Evolutionary conservation across 2,329 filamentous ascomycete genomes (phyloP), one percentile per base, ranked within the genome.

Genomic region (Fonsecaea multimorphosa): DNA sequence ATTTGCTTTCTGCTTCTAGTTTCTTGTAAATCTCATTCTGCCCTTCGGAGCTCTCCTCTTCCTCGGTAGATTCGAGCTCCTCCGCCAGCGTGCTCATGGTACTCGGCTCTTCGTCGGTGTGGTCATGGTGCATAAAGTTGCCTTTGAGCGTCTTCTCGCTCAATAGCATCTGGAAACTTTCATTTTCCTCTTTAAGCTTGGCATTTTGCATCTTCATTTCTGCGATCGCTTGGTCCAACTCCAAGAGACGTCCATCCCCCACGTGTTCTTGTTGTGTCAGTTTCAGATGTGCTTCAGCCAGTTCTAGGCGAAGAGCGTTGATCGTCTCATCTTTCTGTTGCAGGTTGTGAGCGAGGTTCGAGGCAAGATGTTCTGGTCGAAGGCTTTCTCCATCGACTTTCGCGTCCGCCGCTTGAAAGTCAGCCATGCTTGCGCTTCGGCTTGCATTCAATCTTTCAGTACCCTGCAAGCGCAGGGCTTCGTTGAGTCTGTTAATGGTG

Each of bases 261-360:
- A 91, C 88, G 77, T 97, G 97, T 79, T 98, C 93, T 61, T 95
- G 89, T 78, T 98, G 94, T 31, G 97, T 90, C 29, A 97, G 84
- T 78, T 97, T 97, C 80, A 97, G 96, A 78, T 98, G 93, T 24
- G 92, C 90, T 78, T 98, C 95, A 51, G 95, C 94, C 56, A 99
- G 85, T 77, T 99, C 95, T 29, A 98, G 86, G 63, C 94, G 87
- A 68, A 99, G 83, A 11, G 91, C 92, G 77, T 98, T 94, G 72
- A 99, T 98, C 65, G 97, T 83, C 80, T 96, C 95, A 79, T 99
- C 95, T 78, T 98, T 99, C 77, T 98, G 93, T 72, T 96, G 85
- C 58, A 98, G 86, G 59, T 97, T 84, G 78, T 94, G 63, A 29
- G 65, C 24, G n/a, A 69, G 29, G 34, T 68, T 69, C 31, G 65